Base-by-base conservation (phyloP, 2,329 filamentous ascomycete genomes). In the Ceratocystis huliohia region DNA sequence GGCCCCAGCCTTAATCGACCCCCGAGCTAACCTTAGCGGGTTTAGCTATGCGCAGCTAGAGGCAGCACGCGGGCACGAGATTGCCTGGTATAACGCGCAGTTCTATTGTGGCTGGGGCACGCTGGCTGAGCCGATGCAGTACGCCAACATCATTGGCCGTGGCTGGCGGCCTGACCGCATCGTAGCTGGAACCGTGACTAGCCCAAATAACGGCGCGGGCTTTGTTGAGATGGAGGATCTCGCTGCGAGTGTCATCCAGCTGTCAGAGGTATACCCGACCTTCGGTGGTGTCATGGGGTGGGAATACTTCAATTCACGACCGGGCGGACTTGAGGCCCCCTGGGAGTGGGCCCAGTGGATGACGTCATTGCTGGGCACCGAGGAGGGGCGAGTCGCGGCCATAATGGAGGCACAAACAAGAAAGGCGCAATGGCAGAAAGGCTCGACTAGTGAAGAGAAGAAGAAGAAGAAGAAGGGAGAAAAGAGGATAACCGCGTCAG, bases 231-330 rank as follows among this genome's bases (percentile, higher is more conserved):
- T 78, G 67, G 77, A 82, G 45, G 80, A 80, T 67, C 72, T 82
- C 46, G 75, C 75, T 1, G 69, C 72, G 6, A 78, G 81, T 0
- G 72, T 84, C 2, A 70, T 72, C 13, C 72, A 76, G 2, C 71
- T 84, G 30, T 72, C 74, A n/a, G 71, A 70, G 2, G 73, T 76
- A 65, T 89, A 89, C 71, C 82, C 83, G 1, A 77, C 78, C 0
- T 94, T 96, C 74, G 92, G 91, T 0, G 92, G 92, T 0, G 85
- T 96, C 5, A 94, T 94, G 86, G 91, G 91, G 1, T 96, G 92
- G 92, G 92, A 96, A 77, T 96, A 94, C 74, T 96, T 93, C 77
- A 95, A 96, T 77, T 84, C 87, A 66, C 74, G 85, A 67, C 88
- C 89, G 0, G 87, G 86, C 0, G 86, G 83, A 28, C 73, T 73